Base-by-base conservation (phyloP, 192 early-diverging fungal species). In the Podila horticola region DNA sequence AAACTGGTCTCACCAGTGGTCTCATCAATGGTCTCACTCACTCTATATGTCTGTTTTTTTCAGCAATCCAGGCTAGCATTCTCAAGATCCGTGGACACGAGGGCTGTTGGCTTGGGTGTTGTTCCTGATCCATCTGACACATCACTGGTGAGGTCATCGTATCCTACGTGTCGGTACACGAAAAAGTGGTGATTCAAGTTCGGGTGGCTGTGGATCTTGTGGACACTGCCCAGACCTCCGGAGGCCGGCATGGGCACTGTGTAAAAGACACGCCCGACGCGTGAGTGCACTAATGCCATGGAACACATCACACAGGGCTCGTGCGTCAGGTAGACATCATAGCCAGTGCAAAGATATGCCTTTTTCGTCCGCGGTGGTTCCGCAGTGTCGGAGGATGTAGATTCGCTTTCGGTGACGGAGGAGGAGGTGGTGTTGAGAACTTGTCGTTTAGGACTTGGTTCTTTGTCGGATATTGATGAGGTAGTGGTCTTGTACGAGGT, bases 301-400 rank as follows among this genome's bases (percentile, higher is more conserved):
- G 92, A 85, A 48, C 97, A 98, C 97, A 97, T 98, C 22, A 89
- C 88, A 61, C 97, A 98, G 6, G 97, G 97, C 68, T 98, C 95
- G 49, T 90, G 88, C 15, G 89, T 87, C 48, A 95, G 63, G 83
- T 93, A 98, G 30, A 95, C 75, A 70, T 98, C 95, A 29, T 94
- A 84, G 5, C 91, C 94, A 12, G 89, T 95, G 69, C 95, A 97
- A 26, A 97, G 76, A 72, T 98, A 97, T 6, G 85, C 86, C 36
- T 73, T 79, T 34, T 60, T 82, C 55, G 7, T 28, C 41, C 17
- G 64, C 70, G 29, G 41, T n/a, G 0, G 17, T 34, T 48, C 38
- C 2, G 41, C 3, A 4, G 41, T 45, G 17, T 48, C n/a, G 3
- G 41, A 15, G 2, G 41, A 45, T 45, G 41, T 45, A 2, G 15